Percentiles rank a stretch among this genome's conserved stretches.
Conservation (phyloP, 495 filamentous ascomycete genomes). For the Friedmanniomyces endolithicus region DNA sequence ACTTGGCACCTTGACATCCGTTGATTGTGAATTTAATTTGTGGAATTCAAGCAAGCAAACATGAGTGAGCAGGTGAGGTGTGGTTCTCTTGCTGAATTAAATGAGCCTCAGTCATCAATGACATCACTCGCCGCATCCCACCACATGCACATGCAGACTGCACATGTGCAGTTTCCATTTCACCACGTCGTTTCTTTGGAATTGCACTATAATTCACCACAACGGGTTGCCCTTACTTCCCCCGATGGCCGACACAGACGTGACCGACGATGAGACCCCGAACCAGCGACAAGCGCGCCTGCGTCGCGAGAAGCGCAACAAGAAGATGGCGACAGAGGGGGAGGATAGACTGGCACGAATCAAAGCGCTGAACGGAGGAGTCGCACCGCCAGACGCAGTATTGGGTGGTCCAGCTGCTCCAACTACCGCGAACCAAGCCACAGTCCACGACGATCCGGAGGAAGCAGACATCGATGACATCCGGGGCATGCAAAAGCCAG, state of each 20-base stretch:
- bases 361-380: slow-evolving; percentile 58
- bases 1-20: background rate
- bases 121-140: background rate
- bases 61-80: too few species aligned
- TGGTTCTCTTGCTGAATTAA: too few species aligned
- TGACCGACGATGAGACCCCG: slow-evolving; percentile 38
- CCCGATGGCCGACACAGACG: slow-evolving; percentile 13
- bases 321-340: slow-evolving; percentile 77
- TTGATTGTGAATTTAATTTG: too few species aligned
- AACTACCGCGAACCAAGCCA: slow-evolving; percentile 5
- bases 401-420: slow-evolving; percentile 14
- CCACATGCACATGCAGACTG: background rate
- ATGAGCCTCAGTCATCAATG: background rate
- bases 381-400: slow-evolving; percentile 14
- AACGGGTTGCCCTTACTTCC: background rate
- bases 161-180: background rate
- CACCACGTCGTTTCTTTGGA: background rate
- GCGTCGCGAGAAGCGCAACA: slow-evolving; percentile 79
- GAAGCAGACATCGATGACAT: slow-evolving; percentile 61
- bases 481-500: slow-evolving; percentile 21
- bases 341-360: slow-evolving; percentile 72
- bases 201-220: too few species aligned
- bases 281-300: slow-evolving; percentile 62
- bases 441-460: slow-evolving; percentile 45
- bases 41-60: too few species aligned